Conservation (phyloP, 257 asterid species). For the Agastache rugosa region DNA sequence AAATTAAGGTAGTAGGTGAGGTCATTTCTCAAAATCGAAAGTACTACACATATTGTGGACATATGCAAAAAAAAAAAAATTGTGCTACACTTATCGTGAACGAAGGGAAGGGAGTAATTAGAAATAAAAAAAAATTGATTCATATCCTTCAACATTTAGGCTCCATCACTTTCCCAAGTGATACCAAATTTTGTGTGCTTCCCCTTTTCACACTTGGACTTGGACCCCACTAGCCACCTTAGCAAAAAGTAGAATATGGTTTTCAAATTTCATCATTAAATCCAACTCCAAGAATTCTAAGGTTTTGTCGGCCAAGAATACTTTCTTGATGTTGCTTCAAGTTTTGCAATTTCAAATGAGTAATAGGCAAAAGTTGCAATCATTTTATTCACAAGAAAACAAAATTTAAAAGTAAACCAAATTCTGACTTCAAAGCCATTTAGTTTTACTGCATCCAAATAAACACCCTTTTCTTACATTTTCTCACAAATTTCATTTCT, state of each 20-base stretch:
- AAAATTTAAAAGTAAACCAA: not conserved
- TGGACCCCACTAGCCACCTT: not conserved
- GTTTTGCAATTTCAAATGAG: constrained; percentile 14
- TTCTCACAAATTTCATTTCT: not conserved
- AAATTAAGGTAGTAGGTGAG: too few species aligned
- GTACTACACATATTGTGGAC: too few species aligned
- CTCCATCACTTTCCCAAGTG: too few species aligned
- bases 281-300: constrained; percentile 24
- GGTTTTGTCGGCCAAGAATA: constrained; percentile 7
- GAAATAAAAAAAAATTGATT: too few species aligned
- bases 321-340: constrained; percentile 39
- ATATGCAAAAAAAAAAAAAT: too few species aligned
- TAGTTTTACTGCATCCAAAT: not conserved
- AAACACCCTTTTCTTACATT: not conserved
- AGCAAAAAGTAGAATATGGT: constrained; percentile 21
- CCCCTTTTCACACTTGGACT: constrained; percentile 14
- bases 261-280: not conserved
- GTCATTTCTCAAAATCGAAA: too few species aligned
- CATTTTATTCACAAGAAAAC: constrained; percentile 25
- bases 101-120: too few species aligned
- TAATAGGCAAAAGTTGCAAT: constrained; percentile 35
- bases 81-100: too few species aligned
- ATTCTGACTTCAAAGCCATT: constrained; percentile 23
- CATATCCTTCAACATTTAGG: too few species aligned
- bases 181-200: not conserved